A percentile compares a stretch with the other conserved stretches of the same genome.
Conservation (phyloP, 495 filamentous ascomycete species). For the Lasiosphaeria hispida region DNA sequence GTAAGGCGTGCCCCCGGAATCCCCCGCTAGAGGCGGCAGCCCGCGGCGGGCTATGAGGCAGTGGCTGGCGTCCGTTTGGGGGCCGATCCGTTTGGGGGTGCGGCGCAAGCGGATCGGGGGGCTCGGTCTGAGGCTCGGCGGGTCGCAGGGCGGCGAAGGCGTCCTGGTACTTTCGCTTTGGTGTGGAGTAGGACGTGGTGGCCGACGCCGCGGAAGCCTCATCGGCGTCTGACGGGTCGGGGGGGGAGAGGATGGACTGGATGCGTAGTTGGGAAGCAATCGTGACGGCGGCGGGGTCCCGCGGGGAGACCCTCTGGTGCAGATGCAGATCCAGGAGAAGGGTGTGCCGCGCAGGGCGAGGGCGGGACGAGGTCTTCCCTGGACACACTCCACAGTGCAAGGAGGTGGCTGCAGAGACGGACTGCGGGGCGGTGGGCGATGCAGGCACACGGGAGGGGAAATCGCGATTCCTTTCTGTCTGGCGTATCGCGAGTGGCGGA, state of each 20-base stretch:
- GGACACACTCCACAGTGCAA: conserved; percentile 29
- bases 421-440: conserved; percentile 23
- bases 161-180: conserved; percentile 40
- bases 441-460: conserved; percentile 14
- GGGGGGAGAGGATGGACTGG: conserved; percentile 48
- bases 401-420: conserved; percentile 26
- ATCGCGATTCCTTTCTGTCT: background rate
- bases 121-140: conserved; percentile 20
- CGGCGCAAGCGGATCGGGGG: conserved; percentile 16
- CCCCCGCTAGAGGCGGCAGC: conserved; percentile 18
- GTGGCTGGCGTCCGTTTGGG: conserved; percentile 27
- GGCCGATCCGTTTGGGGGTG: conserved; percentile 18
- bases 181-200: conserved; percentile 22
- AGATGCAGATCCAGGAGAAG: conserved; percentile 13
- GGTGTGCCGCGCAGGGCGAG: conserved; percentile 1
- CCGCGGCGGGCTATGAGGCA: conserved; percentile 30
- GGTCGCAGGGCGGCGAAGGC: conserved; percentile 31
- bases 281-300: conserved; percentile 45
- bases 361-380: conserved; percentile 22
- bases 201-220: conserved; percentile 31
- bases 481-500: background rate
- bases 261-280: conserved; percentile 51
- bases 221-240: conserved; percentile 41
- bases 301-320: conserved; percentile 28
- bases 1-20: conserved; percentile 19